Base-by-base conservation (phyloP, 1,284 basidiomycete species). In the Phylloporus sp. region DNA sequence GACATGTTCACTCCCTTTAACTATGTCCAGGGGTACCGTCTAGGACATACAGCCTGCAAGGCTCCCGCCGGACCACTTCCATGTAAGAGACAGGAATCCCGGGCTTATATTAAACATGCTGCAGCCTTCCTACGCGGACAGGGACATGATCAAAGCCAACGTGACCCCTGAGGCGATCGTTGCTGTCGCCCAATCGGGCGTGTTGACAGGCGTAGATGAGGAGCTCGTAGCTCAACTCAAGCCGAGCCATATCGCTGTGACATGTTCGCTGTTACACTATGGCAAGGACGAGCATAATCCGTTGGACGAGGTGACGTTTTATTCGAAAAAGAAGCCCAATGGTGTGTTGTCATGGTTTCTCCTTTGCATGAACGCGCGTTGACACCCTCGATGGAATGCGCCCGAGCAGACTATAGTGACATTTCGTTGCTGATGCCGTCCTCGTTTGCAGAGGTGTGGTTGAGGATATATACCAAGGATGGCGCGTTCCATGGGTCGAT, bases 281-380 rank as follows among this genome's bases (percentile, higher is more conserved):
- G 92, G 92, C 1, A 92, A 89, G 86, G 80, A 84, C 64, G 84
- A 87, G 59, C 76, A 80, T 67, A 92, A 91, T 68, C 92, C 92
- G 2, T 71, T 94, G 31, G 82, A 89, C 50, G 81, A 76, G 32
- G 84, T 92, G 61, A 84, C 81, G 69, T 94, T 93, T 70, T 94
- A 92, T 70, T 87, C 88, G 0, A 93, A 93, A 74, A 77, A 80
- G n/a, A 79, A 83, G 32, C 84, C 84, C 0, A 74, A 87, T 64
- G 68, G 91, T 91, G 68, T 64, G 55, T 49, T 22, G 8, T 24
- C 34, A 20, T 17, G 11, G 10, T 18, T 13, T 52, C 22, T 32
- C 28, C 31, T 22, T 12, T 18, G 17, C 17, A 29, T 4, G 18
- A 28, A 22, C 22, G 13, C 12, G 44, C 24, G 49, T 34, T 46